Evolutionary conservation across 2,329 filamentous ascomycete genomes (phyloP), one percentile per base, ranked within the genome.

Genomic region (Alternaria conjuncta): DNA sequence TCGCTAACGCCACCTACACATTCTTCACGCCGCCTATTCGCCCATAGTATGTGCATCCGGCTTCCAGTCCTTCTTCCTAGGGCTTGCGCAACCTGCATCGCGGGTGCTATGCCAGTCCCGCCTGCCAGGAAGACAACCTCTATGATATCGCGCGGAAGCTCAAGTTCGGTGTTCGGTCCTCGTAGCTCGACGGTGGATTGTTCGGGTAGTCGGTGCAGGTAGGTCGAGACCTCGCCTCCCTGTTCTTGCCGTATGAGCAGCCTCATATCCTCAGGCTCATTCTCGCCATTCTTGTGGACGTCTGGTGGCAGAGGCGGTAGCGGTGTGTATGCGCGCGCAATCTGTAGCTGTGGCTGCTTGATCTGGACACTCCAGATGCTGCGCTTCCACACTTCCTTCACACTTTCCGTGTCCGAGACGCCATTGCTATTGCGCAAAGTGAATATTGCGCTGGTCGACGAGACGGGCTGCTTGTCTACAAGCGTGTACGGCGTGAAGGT

Each of bases 291-390:
- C 30, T 57, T 60, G 30, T 64, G 65, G n/a, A 41, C 36, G 36
- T 47, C 60, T 77, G 44, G 84, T 81, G 32, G 78, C 68, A 30
- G 78, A 3, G 88, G 86, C 0, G 93, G 95, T 0, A 99, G 83
- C 1, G 95, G 94, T 5, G 96, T 98, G 80, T 99, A 99, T 61
- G 93, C 90, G 65, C 96, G 84, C 46, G 93, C 92, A 71, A 99
- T 97, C 81, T 97, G 94, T 61, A 98, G 82, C 78, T 97, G 90
- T 3, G 96, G 96, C 82, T 98, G 96, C 82, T 97, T 97, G 75
- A 97, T 89, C 82, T 97, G 92, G 32, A 98, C 90, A 66, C 91
- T 94, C 91, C 93, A 97, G 45, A 96, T 85, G 5, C 92, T 91
- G 60, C 87, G 84, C 46, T 80, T 79, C 87, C 88, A 90, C 15